Percentiles rank a stretch among this genome's conserved stretches.
Conservation (phyloP, 176 grass and related monocot genomes). For the Areca catechu region DNA sequence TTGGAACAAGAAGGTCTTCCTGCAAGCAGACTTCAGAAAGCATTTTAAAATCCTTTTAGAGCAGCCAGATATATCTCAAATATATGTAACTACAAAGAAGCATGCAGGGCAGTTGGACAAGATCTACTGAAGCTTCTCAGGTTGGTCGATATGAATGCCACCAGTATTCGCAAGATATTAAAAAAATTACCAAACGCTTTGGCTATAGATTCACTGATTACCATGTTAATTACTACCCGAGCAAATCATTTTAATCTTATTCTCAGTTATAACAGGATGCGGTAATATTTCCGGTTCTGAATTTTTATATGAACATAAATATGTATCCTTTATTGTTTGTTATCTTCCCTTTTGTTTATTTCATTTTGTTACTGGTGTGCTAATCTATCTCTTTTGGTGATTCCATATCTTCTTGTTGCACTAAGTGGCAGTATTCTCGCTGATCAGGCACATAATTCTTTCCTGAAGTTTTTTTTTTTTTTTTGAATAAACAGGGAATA, state of each 20-base stretch:
- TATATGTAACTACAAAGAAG: slow-evolving; percentile 49
- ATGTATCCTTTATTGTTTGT: too few relatives aligned
- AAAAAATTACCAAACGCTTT: slow-evolving; percentile 89
- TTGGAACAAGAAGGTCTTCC: slow-evolving; percentile 78
- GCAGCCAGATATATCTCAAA: slow-evolving; percentile 32
- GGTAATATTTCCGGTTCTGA: slow-evolving; percentile 31
- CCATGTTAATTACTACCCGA: slow-evolving; percentile 72
- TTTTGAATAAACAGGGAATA: slow-evolving; percentile 50
- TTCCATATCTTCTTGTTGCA: too few relatives aligned
- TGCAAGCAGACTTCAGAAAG: slow-evolving; percentile 61
- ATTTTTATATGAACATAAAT: slow-evolving; percentile 6
- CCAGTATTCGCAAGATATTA: slow-evolving; percentile 84
- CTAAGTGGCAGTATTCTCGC: too few relatives aligned
- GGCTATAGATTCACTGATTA: slow-evolving; percentile 79
- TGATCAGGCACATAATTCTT: too few relatives aligned
- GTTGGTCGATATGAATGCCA: slow-evolving; percentile 90
- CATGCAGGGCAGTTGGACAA: slow-evolving; percentile 52
- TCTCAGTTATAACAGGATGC: slow-evolving; percentile 92
- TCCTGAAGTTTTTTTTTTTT: slow-evolving; percentile 1
- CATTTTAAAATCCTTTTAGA: slow-evolving; percentile 29
- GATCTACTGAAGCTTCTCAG: slow-evolving; percentile 82
- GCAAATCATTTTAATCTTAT: slow-evolving; percentile 82
- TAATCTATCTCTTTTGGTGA: too few relatives aligned
- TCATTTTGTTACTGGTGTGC: too few relatives aligned
- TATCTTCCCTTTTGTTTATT: too few relatives aligned